phyloP scores from a whole-genome alignment of 306 rosid species.

The Ochetophila trinervis region DNA sequence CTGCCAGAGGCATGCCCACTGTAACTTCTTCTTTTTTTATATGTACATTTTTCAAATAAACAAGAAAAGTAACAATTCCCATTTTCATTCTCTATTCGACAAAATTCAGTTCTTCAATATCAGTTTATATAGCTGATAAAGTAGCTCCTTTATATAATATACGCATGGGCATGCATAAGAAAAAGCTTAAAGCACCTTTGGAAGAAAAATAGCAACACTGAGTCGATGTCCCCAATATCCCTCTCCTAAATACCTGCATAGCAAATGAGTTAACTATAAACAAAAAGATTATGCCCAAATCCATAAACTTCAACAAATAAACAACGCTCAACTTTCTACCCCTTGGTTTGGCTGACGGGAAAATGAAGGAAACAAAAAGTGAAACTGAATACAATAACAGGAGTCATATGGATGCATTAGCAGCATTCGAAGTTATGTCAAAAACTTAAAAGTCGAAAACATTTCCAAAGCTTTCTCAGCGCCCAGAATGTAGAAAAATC shows the following conservation, averaged over 20 bases:
- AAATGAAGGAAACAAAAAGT: background rate
- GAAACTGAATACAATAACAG: background rate
- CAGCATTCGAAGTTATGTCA: no score
- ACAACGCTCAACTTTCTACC: background rate
- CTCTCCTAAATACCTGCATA: conserved; percentile 50
- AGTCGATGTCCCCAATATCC: conserved; percentile 43
- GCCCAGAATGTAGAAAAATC: no score
- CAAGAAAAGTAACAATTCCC: no score
- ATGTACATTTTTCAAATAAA: no score
- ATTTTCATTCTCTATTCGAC: background rate
- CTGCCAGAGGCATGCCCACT: no score
- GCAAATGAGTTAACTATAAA: conserved; percentile 4
- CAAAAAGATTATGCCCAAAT: conserved; percentile 19
- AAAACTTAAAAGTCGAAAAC: no score
- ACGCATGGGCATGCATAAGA: background rate
- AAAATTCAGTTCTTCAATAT: no score
- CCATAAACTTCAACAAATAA: background rate
- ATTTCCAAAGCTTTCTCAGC: no score
- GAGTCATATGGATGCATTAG: no score
- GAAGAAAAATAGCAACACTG: conserved; percentile 54
- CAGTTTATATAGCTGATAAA: background rate
- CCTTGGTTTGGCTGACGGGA: background rate
- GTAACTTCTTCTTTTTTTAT: no score
- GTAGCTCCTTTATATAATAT: background rate
- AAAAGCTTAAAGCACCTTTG: conserved; percentile 47